These are phyloP conservation scores for Solanum hybrid DNA, from an alignment of 305 asterid genomes.

Conservation along the genomic window DNA sequence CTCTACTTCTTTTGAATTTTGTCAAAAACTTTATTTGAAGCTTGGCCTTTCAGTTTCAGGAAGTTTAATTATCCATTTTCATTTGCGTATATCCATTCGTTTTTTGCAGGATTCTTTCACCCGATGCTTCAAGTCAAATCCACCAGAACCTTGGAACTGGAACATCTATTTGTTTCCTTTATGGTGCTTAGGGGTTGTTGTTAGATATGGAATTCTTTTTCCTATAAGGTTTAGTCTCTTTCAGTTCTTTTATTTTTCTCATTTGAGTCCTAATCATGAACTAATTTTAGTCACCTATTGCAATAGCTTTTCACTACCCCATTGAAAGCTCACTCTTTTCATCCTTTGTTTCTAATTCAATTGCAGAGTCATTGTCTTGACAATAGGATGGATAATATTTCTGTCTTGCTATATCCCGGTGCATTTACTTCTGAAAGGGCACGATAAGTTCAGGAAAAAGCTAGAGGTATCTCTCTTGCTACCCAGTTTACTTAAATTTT, in stretches of 20 bases:
- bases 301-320: neutral
- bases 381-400: slow-evolving; percentile 87
- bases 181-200: slow-evolving; percentile 72
- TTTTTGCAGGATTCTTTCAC: slow-evolving; percentile 77
- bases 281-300: neutral
- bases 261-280: neutral
- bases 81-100: neutral
- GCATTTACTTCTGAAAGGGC: slow-evolving; percentile 80
- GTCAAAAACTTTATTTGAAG: neutral
- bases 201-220: slow-evolving; percentile 81
- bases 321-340: neutral
- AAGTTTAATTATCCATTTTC: neutral
- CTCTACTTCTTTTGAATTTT: neutral
- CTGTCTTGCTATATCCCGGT: slow-evolving; percentile 93
- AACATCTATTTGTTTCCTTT: slow-evolving; percentile 84
- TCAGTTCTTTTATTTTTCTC: neutral
- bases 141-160: slow-evolving; percentile 99
- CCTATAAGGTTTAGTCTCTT: slow-evolving; percentile 54
- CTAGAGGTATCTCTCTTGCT: slow-evolving; percentile 54
- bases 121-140: slow-evolving; percentile 90
- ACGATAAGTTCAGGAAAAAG: slow-evolving; percentile 69
- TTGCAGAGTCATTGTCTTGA: slow-evolving; percentile 77
- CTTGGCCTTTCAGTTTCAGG: neutral
- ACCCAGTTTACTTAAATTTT: neutral
- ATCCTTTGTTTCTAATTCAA: slow-evolving; percentile 32